Conservation (phyloP, 2,329 filamentous ascomycete genomes). For the Nigrograna mackinnonii region DNA sequence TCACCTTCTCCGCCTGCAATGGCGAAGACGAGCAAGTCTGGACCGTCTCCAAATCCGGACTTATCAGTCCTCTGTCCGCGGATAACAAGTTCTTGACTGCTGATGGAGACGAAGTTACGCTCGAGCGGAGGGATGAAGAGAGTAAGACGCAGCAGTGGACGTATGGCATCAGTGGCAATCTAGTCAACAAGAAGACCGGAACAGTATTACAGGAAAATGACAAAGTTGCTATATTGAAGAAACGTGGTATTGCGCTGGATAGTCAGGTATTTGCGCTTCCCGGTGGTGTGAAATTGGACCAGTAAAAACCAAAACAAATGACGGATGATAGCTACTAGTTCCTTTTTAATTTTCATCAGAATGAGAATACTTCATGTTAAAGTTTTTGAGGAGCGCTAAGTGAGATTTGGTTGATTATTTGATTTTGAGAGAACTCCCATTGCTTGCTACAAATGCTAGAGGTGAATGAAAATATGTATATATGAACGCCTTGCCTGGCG, state of each 20-base stretch:
- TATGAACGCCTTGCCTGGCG: no score
- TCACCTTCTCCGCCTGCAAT: constrained; percentile 43
- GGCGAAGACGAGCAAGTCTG: constrained; percentile 49
- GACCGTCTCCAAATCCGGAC: constrained; percentile 37
- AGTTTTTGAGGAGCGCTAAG: no score
- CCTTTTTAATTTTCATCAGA: no score
- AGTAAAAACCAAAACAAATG: constrained; percentile 3
- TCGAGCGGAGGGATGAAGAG: constrained; percentile 14
- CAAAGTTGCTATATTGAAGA: constrained; percentile 21
- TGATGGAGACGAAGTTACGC: constrained; percentile 17
- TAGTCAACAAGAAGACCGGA: constrained; percentile 39
- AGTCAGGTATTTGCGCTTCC: constrained; percentile 53
- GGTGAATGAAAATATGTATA: no score
- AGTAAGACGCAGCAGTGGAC: constrained; percentile 44
- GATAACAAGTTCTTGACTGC: constrained; percentile 33
- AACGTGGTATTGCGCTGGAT: constrained; percentile 45
- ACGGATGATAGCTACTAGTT: not conserved
- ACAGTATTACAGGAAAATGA: constrained; percentile 46
- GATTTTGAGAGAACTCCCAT: no score
- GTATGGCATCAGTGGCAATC: constrained; percentile 49
- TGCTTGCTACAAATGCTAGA: no score
- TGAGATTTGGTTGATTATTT: no score
- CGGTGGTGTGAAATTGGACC: constrained; percentile 37
- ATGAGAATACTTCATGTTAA: no score
- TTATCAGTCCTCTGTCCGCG: constrained; percentile 43